Base-by-base conservation (phyloP, 1,284 basidiomycete species). In the Marasmius tenuissimus region DNA sequence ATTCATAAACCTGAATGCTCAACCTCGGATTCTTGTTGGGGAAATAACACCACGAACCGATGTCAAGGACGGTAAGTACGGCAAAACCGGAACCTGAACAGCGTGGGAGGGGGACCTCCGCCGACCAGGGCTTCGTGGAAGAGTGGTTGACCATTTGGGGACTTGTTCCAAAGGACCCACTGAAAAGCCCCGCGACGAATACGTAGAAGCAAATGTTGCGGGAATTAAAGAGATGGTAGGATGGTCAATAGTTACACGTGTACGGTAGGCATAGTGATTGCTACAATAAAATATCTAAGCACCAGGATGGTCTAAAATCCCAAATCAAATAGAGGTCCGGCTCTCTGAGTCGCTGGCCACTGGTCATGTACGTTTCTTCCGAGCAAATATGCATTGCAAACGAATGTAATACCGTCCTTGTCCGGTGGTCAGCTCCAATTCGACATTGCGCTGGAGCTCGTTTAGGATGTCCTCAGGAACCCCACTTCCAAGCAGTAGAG, bases 401-500 rank as follows among this genome's bases (percentile, higher is more conserved):
- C 81, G 78, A 61, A 86, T 79, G 64, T 81, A 88, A 57, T 82
- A 73, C 3, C 79, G 79, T 8, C 72, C 73, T 16, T 73, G 67
- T 9, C 80, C 79, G n/a, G 83, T 80, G 12, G 74, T 70, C 27
- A 90, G 69, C 67, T 92, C 90, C 20, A 69, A 58, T 20, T 72
- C 72, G 10, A 84, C 81, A 33, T 82, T 80, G 3, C 61, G 63
- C 69, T 89, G 78, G 14, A 91, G 72, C 38, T 81, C 75, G 61
- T 86, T 75, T 20, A 90, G 78, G 18, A 85, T 67, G 9, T 74
- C 69, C 67, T 81, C 79, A 2, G 83, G 72, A 35, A 91, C 68
- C 6, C 87, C 90, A 65, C 78, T 82, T 14, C 84, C 81, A 7
- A 92, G 79, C 1, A 92, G 78, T 47, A 92, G 74, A 35, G 89